Evolutionary conservation across 305 asterid genomes (phyloP).

Genomic region (Fraxinus sp.): DNA sequence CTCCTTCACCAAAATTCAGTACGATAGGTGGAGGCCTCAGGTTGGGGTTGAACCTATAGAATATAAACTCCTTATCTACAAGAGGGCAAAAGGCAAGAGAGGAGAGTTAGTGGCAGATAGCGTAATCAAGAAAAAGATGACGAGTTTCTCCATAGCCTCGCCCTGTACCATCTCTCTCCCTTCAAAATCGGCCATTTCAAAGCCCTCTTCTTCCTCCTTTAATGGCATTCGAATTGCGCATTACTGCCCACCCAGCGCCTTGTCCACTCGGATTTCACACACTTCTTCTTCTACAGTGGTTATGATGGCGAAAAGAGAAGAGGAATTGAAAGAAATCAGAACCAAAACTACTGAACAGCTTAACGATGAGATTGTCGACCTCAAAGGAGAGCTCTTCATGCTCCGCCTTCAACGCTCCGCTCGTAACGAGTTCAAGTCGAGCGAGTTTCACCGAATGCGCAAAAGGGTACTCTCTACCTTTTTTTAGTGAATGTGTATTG

Average conservation of each 20-base stretch:
- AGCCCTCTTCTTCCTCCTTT: slow-evolving; percentile 44
- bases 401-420: slow-evolving; percentile 94
- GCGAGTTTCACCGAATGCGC: slow-evolving; percentile 87
- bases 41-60: no score
- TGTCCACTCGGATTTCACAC: slow-evolving; percentile 23
- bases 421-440: slow-evolving; percentile 82
- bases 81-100: neutral
- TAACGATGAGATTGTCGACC: slow-evolving; percentile 87
- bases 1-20: no score
- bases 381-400: slow-evolving; percentile 94
- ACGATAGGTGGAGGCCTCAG: no score
- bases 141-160: slow-evolving; percentile 58
- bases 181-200: slow-evolving; percentile 34
- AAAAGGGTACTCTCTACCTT: slow-evolving; percentile 54
- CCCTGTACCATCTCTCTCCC: slow-evolving; percentile 45
- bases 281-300: slow-evolving; percentile 44
- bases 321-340: slow-evolving; percentile 78
- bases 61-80: slow-evolving; percentile 27
- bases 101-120: slow-evolving; percentile 16
- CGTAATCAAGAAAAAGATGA: slow-evolving; percentile 34
- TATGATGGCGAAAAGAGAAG: slow-evolving; percentile 78
- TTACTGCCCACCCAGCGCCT: slow-evolving; percentile 36
- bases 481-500: neutral
- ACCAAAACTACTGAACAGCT: slow-evolving; percentile 72
- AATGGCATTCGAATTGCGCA: slow-evolving; percentile 60